Conservation (phyloP, 1,139 yeast genomes). For the Zygoascus meyerae region DNA sequence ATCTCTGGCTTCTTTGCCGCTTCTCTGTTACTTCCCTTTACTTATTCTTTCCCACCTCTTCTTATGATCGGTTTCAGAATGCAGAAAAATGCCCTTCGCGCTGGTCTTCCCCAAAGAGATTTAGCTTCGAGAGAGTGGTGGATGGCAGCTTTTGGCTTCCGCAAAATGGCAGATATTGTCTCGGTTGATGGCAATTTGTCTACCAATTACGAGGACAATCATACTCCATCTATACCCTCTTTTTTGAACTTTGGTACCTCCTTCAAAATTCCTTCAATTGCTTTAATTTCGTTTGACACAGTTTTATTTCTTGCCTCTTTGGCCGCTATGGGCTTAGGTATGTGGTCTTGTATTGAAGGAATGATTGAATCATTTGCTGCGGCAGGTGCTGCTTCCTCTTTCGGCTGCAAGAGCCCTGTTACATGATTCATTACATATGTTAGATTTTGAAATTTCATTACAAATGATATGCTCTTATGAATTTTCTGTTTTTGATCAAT, state of each 20-base stretch:
- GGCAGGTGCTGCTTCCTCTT: conserved; percentile 13
- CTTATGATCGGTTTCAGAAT: conserved; percentile 35
- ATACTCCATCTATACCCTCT: not conserved
- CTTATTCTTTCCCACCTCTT: conserved; percentile 43
- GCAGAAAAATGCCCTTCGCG: conserved; percentile 34
- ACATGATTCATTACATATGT: too few relatives aligned
- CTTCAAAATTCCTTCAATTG: not conserved
- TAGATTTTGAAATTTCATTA: too few relatives aligned
- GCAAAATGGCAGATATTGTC: not conserved
- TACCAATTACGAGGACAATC: not conserved
- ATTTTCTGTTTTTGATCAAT: too few relatives aligned
- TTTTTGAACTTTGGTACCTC: not conserved
- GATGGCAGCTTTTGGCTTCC: conserved; percentile 3
- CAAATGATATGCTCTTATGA: too few relatives aligned
- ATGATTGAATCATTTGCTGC: conserved; percentile 11
- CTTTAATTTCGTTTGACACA: conserved; percentile 16
- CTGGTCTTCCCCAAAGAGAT: conserved; percentile 18
- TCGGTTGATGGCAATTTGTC: not conserved
- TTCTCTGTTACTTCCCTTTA: conserved; percentile 42
- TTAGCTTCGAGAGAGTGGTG: not conserved
- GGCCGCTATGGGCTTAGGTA: conserved; percentile 37
- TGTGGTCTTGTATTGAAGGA: conserved; percentile 28
- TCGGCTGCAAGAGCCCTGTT: conserved; percentile 10
- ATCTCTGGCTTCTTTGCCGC: conserved; percentile 49
- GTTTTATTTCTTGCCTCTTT: conserved; percentile 35